Percentiles rank a stretch among this genome's conserved stretches.
phyloP scores from a whole-genome alignment of 805 yeast species.

The Lipomyces anomalus region DNA sequence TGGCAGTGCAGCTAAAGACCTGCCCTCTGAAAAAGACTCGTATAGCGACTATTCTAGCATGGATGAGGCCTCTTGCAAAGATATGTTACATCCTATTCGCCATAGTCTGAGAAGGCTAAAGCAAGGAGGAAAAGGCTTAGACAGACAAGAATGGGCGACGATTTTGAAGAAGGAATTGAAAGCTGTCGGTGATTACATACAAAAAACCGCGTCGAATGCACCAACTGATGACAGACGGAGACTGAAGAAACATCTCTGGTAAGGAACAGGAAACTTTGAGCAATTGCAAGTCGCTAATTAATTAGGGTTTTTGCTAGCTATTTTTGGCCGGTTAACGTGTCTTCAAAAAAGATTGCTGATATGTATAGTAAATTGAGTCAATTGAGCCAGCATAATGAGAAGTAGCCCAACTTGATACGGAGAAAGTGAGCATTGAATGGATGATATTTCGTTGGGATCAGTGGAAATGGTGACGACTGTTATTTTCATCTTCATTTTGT shows the following conservation, averaged over 20 bases:
- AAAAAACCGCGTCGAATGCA: constrained; percentile 33
- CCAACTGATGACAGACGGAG: constrained; percentile 35
- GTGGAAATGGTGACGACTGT: too few relatives aligned
- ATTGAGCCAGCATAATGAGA: not conserved
- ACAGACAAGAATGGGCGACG: constrained; percentile 71
- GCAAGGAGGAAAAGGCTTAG: constrained; percentile 67
- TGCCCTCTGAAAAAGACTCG: not conserved
- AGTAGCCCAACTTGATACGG: too few relatives aligned
- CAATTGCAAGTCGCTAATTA: not conserved
- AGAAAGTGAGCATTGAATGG: too few relatives aligned
- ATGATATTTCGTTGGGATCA: too few relatives aligned
- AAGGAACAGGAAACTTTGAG: not conserved
- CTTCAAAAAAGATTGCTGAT: constrained; percentile 58
- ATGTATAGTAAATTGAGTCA: constrained; percentile 50
- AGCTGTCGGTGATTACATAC: constrained; percentile 70
- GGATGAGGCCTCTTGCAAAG: constrained; percentile 68
- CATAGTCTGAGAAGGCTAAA: constrained; percentile 60
- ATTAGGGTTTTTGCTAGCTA: constrained; percentile 57
- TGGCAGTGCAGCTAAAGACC: not conserved
- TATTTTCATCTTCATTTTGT: too few relatives aligned
- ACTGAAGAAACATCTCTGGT: constrained; percentile 65
- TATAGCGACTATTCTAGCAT: constrained; percentile 62
- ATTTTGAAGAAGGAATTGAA: constrained; percentile 61
- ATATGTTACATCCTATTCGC: constrained; percentile 57
- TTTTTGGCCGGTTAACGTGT: constrained; percentile 81